A percentile compares a stretch with the other conserved stretches of the same genome.
Evolutionary conservation across 2,329 filamentous ascomycete genomes (phyloP).

Genomic region (Trichoderma atroviride): DNA sequence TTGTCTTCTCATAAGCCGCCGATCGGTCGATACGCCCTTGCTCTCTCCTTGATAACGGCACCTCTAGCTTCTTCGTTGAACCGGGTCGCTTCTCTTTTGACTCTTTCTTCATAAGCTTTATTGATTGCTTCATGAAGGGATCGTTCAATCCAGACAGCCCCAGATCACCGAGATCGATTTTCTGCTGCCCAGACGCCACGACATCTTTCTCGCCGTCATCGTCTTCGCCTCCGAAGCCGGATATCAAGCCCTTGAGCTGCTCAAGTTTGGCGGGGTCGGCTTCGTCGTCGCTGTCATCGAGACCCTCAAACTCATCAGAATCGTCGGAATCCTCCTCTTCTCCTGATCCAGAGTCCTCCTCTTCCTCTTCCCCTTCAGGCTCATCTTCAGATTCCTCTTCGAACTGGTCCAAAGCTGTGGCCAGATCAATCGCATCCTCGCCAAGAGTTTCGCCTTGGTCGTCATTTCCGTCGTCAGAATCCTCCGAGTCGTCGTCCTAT

Average conservation of each 20-base stretch:
- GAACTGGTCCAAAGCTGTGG: constrained; percentile 58
- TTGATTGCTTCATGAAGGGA: constrained; percentile 73
- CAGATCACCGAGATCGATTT: constrained; percentile 76
- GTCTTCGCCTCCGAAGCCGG: constrained; percentile 66
- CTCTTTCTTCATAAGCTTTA: constrained; percentile 73
- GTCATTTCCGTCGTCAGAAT: constrained; percentile 48
- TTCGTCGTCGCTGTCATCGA: constrained; percentile 52
- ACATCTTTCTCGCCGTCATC: constrained; percentile 51
- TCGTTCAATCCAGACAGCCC: constrained; percentile 72
- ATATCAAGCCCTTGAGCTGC: constrained; percentile 69
- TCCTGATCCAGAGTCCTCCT: constrained; percentile 45
- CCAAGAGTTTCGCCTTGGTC: constrained; percentile 62
- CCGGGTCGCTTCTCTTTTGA: constrained; percentile 53
- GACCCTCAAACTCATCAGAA: constrained; percentile 43
- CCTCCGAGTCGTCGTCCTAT: constrained; percentile 60
- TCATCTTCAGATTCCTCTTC: constrained; percentile 54
- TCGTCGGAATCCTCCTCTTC: constrained; percentile 49
- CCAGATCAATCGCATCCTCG: constrained; percentile 62
- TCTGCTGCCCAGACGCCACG: constrained; percentile 59
- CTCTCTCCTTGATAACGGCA: constrained; percentile 81
- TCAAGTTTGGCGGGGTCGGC: constrained; percentile 60
- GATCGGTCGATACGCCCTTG: constrained; percentile 82
- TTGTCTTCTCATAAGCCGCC: constrained; percentile 86
- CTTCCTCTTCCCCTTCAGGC: constrained; percentile 49
- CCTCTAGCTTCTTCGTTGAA: constrained; percentile 69